A percentile compares a stretch with the other conserved stretches of the same genome.
phyloP scores from a whole-genome alignment of 2,329 filamentous ascomycete species.

The Ophiocordyceps sinensis region DNA sequence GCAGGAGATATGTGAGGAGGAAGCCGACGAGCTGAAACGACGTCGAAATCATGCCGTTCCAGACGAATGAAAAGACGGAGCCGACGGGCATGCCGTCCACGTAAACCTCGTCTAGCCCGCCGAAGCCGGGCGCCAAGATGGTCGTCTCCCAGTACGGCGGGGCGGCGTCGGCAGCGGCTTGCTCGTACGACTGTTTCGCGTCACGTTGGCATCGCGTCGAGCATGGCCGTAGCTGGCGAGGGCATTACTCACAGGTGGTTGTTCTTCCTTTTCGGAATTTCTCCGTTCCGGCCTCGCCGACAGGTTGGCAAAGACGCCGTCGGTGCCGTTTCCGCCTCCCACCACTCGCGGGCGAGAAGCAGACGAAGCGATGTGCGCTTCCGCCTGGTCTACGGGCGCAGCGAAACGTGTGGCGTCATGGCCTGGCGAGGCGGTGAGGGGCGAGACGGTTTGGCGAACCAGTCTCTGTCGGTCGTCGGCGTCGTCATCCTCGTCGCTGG shows the following conservation, averaged over 20 bases:
- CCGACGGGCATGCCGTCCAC: conserved; percentile 91
- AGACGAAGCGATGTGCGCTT: conserved; percentile 9
- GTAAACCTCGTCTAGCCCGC: conserved; percentile 87
- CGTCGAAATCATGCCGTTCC: conserved; percentile 94
- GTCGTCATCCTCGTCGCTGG: conserved; percentile 50
- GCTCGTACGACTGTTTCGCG: conserved; percentile 70
- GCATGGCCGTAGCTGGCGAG: background rate
- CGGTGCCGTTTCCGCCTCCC: conserved; percentile 64
- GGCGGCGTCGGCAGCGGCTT: conserved; percentile 89
- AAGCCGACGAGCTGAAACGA: conserved; percentile 96
- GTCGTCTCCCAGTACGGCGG: conserved; percentile 99
- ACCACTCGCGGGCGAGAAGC: conserved; percentile 38
- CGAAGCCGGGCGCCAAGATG: conserved; percentile 81
- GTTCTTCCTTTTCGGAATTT: conserved; percentile 70
- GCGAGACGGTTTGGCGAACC: conserved; percentile 49
- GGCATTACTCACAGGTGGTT: conserved; percentile 65
- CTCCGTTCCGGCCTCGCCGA: conserved; percentile 76
- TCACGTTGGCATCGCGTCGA: conserved; percentile 18
- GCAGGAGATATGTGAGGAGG: conserved; percentile 90
- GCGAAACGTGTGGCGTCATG: no score
- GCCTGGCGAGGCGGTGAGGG: conserved; percentile 4
- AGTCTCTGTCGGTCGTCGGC: conserved; percentile 74
- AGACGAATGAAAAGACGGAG: conserved; percentile 73
- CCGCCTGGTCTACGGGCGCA: background rate
- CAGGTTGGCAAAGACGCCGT: conserved; percentile 93